These are phyloP conservation scores for Paramecium sexaurelia DNA, from an alignment of 73 alveolate genomes.

Conservation along the genomic window DNA sequence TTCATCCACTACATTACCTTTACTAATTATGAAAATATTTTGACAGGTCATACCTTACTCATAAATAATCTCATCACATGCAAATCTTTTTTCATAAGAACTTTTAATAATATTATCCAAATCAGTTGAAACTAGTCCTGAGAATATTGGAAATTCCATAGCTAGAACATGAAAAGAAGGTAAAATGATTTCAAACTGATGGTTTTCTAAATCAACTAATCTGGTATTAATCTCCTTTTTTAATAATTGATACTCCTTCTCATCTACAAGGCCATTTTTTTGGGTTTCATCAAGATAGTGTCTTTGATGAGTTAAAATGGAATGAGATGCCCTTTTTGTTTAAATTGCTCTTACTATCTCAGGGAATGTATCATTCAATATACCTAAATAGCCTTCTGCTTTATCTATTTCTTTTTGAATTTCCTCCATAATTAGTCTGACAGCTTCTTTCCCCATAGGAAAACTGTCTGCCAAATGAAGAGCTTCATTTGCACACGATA, in stretches of 20 bases:
- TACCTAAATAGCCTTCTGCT: constrained; percentile 62
- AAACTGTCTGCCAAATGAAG: neutral
- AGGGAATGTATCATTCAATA: constrained; percentile 65
- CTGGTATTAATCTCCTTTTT: constrained; percentile 52
- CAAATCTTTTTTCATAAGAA: constrained; percentile 1
- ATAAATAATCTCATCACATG: constrained; percentile 53
- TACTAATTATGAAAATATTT: constrained; percentile 28
- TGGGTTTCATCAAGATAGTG: constrained; percentile 56
- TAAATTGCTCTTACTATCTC: constrained; percentile 73
- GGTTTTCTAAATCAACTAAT: constrained; percentile 59
- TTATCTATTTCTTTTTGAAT: constrained; percentile 12
- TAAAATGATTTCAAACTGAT: neutral
- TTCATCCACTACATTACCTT: constrained; percentile 66
- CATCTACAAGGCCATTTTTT: constrained; percentile 65
- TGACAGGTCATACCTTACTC: constrained; percentile 60
- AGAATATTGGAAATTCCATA: constrained; percentile 63
- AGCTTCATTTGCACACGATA: constrained; percentile 61
- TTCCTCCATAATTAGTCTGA: constrained; percentile 57
- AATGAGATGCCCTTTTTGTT: constrained; percentile 73
- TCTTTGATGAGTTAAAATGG: constrained; percentile 61
- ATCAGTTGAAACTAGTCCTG: constrained; percentile 52
- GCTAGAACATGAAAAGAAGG: constrained; percentile 54
- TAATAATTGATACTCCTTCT: constrained; percentile 44
- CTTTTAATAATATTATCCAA: constrained; percentile 22
- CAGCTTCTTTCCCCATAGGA: constrained; percentile 59